Evolutionary conservation across 306 rosid genomes (phyloP).

Genomic region (Macrotyloma uniflorum): DNA sequence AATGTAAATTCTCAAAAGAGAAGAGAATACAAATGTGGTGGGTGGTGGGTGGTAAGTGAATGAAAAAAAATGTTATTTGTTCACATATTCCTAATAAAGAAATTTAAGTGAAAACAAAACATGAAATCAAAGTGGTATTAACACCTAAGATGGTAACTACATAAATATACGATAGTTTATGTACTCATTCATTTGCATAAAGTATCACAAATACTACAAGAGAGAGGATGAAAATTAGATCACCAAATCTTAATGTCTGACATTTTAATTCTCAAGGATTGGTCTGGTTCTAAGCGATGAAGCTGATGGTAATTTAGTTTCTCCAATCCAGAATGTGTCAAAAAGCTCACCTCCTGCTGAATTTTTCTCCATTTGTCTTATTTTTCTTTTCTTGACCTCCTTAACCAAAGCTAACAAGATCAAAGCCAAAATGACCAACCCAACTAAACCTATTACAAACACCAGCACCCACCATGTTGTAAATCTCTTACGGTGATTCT

Average conservation of each 20-base stretch:
- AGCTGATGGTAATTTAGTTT: conserved; percentile 81
- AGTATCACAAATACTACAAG: background rate
- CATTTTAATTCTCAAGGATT: conserved; percentile 55
- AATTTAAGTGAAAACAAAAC: background rate
- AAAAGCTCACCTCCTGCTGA: conserved; percentile 65
- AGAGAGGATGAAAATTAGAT: background rate
- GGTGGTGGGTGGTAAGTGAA: background rate
- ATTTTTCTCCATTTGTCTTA: conserved; percentile 62
- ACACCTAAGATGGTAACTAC: background rate
- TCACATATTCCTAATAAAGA: background rate
- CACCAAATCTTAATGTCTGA: conserved; percentile 21
- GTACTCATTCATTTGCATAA: conserved; percentile 33
- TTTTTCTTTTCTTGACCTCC: conserved; percentile 45
- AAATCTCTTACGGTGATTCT: background rate
- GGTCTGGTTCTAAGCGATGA: conserved; percentile 82
- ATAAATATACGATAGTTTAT: background rate
- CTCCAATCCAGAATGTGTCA: conserved; percentile 77
- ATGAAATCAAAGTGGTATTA: background rate
- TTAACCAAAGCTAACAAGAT: conserved; percentile 34
- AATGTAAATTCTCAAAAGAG: too few species aligned
- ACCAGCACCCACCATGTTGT: conserved; percentile 54
- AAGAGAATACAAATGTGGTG: background rate
- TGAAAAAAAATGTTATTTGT: background rate
- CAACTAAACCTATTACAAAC: conserved; percentile 56
- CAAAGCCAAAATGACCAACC: conserved; percentile 48